Conservation (phyloP, 345 rosid species). For the Gossypium stocksii region DNA sequence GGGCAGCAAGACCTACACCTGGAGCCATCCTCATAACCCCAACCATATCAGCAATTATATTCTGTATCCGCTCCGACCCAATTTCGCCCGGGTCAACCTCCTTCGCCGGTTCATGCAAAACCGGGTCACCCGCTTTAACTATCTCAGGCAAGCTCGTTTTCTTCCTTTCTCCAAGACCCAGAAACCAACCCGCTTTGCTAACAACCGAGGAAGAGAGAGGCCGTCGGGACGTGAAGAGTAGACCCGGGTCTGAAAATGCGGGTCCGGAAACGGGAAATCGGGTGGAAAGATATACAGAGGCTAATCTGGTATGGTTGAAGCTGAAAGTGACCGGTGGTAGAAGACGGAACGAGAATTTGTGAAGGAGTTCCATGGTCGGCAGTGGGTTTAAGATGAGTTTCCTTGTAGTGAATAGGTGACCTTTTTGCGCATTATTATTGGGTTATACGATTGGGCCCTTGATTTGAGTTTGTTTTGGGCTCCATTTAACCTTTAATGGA, state of each 20-base stretch:
- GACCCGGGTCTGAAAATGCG: neutral
- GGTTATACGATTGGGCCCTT: neutral
- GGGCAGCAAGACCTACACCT: constrained; percentile 95
- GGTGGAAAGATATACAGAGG: constrained; percentile 17
- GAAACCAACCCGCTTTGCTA: constrained; percentile 85
- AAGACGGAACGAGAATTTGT: constrained; percentile 50
- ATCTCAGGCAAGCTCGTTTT: constrained; percentile 51
- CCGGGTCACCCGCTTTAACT: constrained; percentile 87
- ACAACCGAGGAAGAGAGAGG: constrained; percentile 32
- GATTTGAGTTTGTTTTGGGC: neutral
- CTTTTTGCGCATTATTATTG: neutral
- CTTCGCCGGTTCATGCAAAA: constrained; percentile 72
- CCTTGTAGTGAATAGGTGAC: no score
- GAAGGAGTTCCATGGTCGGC: constrained; percentile 25
- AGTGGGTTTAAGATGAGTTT: neutral
- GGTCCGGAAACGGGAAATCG: constrained; percentile 12
- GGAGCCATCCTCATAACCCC: constrained; percentile 74
- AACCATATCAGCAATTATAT: constrained; percentile 78
- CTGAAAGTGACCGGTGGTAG: constrained; percentile 42
- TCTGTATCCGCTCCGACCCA: constrained; percentile 80
- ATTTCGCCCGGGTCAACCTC: constrained; percentile 71
- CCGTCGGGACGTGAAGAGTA: constrained; percentile 23
- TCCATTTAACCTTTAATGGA: neutral
- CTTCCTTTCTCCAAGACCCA: constrained; percentile 72
- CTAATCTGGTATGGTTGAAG: constrained; percentile 15